A percentile compares a stretch with the other conserved stretches of the same genome.
Evolutionary conservation across 805 yeast species (phyloP).

Genomic region (Saturnispora kantuleensis): DNA sequence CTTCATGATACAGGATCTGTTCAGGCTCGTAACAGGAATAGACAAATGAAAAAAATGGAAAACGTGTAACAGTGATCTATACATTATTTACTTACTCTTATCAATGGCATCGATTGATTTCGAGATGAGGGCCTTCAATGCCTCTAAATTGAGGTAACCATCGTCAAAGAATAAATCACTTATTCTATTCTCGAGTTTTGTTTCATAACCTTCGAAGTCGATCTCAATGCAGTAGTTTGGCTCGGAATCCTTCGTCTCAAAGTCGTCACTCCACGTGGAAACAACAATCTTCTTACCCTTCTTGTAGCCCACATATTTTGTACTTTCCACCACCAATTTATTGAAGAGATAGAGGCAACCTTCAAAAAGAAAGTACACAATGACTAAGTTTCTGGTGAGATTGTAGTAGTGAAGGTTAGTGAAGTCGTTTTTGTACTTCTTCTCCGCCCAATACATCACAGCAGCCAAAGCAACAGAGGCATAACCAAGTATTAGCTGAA

Average conservation of each 20-base stretch:
- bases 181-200: conserved; percentile 25
- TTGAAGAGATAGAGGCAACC: conserved; percentile 28
- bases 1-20: conserved; percentile 25
- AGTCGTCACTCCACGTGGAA: conserved; percentile 27
- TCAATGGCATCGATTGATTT: conserved; percentile 14
- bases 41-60: conserved; percentile 13
- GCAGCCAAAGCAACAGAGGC: conserved; percentile 38
- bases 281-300: conserved; percentile 29
- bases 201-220: conserved; percentile 19
- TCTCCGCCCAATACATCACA: conserved; percentile 37
- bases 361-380: conserved; percentile 30
- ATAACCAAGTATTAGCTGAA: conserved; percentile 41
- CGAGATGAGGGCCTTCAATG: conserved; percentile 22
- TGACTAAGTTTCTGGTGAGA: conserved; percentile 29
- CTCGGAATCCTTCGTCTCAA: conserved; percentile 23
- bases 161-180: conserved; percentile 36
- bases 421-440: conserved; percentile 34
- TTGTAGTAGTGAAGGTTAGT: conserved; percentile 28
- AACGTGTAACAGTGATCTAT: not conserved
- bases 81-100: conserved; percentile 14
- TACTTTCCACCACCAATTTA: conserved; percentile 31
- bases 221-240: conserved; percentile 34
- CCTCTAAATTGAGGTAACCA: conserved; percentile 34
- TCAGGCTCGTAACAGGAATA: conserved; percentile 23
- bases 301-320: conserved; percentile 37